Base-by-base conservation (phyloP, 441 rosid species). In the Eutrema salsugineum region DNA sequence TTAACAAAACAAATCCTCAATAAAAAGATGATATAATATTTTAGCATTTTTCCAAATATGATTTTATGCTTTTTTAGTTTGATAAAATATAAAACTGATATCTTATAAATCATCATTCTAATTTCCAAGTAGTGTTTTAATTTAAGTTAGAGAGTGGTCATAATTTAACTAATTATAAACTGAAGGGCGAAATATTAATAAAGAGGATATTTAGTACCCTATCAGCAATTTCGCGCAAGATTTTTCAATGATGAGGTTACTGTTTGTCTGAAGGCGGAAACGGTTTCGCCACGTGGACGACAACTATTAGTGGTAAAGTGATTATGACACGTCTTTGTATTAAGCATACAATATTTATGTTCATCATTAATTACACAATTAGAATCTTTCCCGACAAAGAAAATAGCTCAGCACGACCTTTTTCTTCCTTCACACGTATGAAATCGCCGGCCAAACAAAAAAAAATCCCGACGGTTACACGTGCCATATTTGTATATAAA, bases 381-480 rank as follows among this genome's bases (percentile, higher is more conserved):
- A 11, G 39, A 63, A 15, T 32, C n/a, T 17, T 44, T 28, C 58
- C 65, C 58, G 77, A 65, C 77, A 46, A 27, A n/a, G 27, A 30
- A 24, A 55, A 48, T 48, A 55, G 43, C 51, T 63, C 64, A 38
- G 76, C 76, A 72, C 76, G 76, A 72, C 70, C 63, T 53, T 11
- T 30, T 24, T 30, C 46, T 19, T 17, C 38, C 5, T n/a, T 71
- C 43, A 16, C 59, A 69, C 66, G 56, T 59, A 1, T 17, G 17
- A 32, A 20, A 12, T 70, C 62, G 61, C 68, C 46, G 68, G 51
- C 68, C 8, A 70, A 6, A 19, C n/a, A 6, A 16, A 39, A 24
- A 61, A 30, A 14, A 19, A 27, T 7, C 35, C 53, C 14, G 35
- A 50, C 27, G 19, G 5, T 59, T 39, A 33, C 73, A 46, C 58